Percentiles rank a stretch among this genome's conserved stretches.
phyloP scores from a whole-genome alignment of 208 protist species.

The Leishmania tropica region DNA sequence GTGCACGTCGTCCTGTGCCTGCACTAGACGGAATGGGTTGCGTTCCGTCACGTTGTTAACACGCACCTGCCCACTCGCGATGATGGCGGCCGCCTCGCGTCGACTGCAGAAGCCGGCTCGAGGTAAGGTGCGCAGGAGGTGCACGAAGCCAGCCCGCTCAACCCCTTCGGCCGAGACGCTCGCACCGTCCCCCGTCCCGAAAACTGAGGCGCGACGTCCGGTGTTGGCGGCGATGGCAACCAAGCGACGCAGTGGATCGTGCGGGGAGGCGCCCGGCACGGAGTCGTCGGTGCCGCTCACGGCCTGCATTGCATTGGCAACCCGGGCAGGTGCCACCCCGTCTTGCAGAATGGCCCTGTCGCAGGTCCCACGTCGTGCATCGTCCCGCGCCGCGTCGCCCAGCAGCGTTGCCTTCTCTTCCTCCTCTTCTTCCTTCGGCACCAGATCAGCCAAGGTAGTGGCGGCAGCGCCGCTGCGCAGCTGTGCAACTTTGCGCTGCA shows the following conservation, averaged over 20 bases:
- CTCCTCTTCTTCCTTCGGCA: conserved; percentile 12
- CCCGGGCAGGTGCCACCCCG: conserved; percentile 15
- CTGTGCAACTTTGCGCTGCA: neutral
- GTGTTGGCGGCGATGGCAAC: conserved; percentile 10
- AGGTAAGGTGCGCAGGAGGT: conserved; percentile 76
- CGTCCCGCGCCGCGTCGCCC: neutral
- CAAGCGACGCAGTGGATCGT: conserved; percentile 30
- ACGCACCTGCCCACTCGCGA: conserved; percentile 81
- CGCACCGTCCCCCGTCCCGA: neutral
- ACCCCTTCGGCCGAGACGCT: neutral
- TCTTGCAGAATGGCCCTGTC: conserved; percentile 29
- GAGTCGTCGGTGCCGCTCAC: conserved; percentile 15
- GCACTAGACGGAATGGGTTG: conserved; percentile 81
- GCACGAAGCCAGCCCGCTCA: conserved; percentile 37
- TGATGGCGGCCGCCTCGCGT: conserved; percentile 69
- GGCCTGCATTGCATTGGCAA: conserved; percentile 16
- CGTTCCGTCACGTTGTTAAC: conserved; percentile 88
- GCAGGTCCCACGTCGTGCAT: neutral
- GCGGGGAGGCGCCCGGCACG: conserved; percentile 26
- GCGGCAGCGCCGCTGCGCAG: neutral
- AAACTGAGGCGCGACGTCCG: conserved; percentile 1
- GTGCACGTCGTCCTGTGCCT: conserved; percentile 76
- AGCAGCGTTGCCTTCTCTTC: neutral
- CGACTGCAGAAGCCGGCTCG: conserved; percentile 84
- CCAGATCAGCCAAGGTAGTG: conserved; percentile 53